Conservation (phyloP, 805 yeast species). For the Yamadazyma phyllophila region DNA sequence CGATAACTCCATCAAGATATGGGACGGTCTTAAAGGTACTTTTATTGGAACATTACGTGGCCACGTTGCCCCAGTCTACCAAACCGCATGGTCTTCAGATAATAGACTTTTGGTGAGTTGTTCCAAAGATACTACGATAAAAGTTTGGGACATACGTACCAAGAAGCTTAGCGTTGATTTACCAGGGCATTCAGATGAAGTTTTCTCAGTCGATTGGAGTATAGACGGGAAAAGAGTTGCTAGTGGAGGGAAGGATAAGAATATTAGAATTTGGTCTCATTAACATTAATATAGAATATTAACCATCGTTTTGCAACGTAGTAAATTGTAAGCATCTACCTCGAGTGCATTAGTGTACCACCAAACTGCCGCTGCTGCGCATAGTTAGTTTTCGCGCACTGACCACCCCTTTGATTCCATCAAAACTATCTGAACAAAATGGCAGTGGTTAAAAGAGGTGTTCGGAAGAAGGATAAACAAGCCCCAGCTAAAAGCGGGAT, state of each 20-base stretch:
- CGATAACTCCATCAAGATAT: conserved; percentile 90
- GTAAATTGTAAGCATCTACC: not conserved
- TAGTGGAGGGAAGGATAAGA: conserved; percentile 97
- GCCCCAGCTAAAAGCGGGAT: conserved; percentile 59
- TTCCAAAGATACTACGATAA: conserved; percentile 92
- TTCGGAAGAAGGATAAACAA: conserved; percentile 52
- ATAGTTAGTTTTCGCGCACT: conserved; percentile 3
- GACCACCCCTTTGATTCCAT: conserved; percentile 4
- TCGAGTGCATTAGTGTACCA: not conserved
- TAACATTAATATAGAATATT: conserved; percentile 19
- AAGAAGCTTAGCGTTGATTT: conserved; percentile 81
- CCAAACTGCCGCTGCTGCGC: conserved; percentile 1
- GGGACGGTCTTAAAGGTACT: conserved; percentile 94
- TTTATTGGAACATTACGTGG: conserved; percentile 90
- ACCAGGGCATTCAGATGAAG: conserved; percentile 96
- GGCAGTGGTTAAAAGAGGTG: conserved; percentile 80
- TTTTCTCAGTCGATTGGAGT: conserved; percentile 97
- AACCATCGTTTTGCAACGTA: not conserved
- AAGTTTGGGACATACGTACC: conserved; percentile 93
- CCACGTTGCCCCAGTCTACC: conserved; percentile 97
- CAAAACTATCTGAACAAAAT: conserved; percentile 28
- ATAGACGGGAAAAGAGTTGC: conserved; percentile 90
- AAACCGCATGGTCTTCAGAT: conserved; percentile 97
- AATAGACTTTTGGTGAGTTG: conserved; percentile 87
- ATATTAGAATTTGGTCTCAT: conserved; percentile 92